These are phyloP conservation scores for Aspergillus eucalypticola DNA, from an alignment of 2,329 filamentous ascomycete species.

Conservation along the genomic window DNA sequence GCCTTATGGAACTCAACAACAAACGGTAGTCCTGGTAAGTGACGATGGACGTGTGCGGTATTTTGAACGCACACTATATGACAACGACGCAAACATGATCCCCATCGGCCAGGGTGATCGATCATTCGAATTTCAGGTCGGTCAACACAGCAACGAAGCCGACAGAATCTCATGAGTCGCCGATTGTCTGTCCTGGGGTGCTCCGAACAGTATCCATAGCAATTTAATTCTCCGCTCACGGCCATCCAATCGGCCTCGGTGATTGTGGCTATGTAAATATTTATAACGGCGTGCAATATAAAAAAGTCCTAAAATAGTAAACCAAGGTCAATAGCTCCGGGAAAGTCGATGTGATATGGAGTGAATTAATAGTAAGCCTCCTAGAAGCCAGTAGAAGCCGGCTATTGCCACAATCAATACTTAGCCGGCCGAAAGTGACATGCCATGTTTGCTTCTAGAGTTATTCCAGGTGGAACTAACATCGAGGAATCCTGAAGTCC, in stretches of 20 bases:
- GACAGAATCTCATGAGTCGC: background rate
- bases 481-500: background rate
- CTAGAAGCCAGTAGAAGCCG: background rate
- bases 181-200: background rate
- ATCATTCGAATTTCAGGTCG: slow-evolving; percentile 36
- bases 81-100: slow-evolving; percentile 52
- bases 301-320: slow-evolving; percentile 7
- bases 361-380: background rate
- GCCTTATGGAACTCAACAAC: slow-evolving; percentile 65
- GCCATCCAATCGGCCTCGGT: background rate
- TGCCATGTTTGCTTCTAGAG: background rate
- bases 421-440: background rate
- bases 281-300: background rate
- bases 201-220: background rate
- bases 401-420: background rate
- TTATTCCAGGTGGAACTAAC: background rate
- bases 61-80: slow-evolving; percentile 63
- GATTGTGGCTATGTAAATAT: slow-evolving; percentile 6
- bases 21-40: slow-evolving; percentile 61
- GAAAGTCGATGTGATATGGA: background rate
- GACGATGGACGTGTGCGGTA: slow-evolving; percentile 59
- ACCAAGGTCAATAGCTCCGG: background rate
- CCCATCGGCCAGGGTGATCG: slow-evolving; percentile 50
- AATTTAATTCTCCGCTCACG: background rate
- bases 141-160: background rate